Base-by-base conservation (phyloP, 1,284 basidiomycete species). In the Heliocybe sulcata region DNA sequence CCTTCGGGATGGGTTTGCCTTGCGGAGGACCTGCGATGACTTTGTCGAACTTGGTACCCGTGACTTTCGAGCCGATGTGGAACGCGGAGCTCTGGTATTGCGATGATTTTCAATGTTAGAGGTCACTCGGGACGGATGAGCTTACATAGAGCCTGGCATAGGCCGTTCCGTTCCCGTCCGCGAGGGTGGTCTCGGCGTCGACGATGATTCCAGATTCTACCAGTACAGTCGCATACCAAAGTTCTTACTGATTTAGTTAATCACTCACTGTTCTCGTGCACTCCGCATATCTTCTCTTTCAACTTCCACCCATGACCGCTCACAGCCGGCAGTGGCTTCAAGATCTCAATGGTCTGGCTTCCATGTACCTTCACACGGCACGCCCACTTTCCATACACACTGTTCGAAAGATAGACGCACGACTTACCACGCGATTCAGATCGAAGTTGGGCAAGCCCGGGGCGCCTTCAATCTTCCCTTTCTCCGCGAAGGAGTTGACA, bases 41-140 rank as follows among this genome's bases (percentile, higher is more conserved):
- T 67, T 90, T 89, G 35, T 79, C 74, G 71, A 83, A 92, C 55
- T 80, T 85, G 33, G 77, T 68, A 8, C 86, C 85, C 0, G 80
- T 85, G 31, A 79, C 83, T 66, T 90, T 90, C 22, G 82, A 85
- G 20, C 90, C 88, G 52, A 91, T 73, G 65, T 87, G 83, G 74
- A 90, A 90, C 1, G 80, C 75, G 12, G 85, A 83, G 56, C 79
- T 79, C 87, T 91, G n/a, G n/a, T n/a, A n/a, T n/a, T n/a, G n/a
- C n/a, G n/a, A n/a, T n/a, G n/a, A n/a, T 61, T 2, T 25, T 49
- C 6, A n/a, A 25, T 11, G 27, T 26, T 22, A 8, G 9, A 53
- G 27, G 25, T 23, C 16, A n/a, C 48, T 9, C 20, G 20, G 48
- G 25, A 35, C 48, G 27, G 11, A 54, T 23, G 12, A 3, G 70